These are phyloP conservation scores for Aureococcus anophagefferens DNA, from an alignment of 108 stramenopile species.

Conservation along the genomic window DNA sequence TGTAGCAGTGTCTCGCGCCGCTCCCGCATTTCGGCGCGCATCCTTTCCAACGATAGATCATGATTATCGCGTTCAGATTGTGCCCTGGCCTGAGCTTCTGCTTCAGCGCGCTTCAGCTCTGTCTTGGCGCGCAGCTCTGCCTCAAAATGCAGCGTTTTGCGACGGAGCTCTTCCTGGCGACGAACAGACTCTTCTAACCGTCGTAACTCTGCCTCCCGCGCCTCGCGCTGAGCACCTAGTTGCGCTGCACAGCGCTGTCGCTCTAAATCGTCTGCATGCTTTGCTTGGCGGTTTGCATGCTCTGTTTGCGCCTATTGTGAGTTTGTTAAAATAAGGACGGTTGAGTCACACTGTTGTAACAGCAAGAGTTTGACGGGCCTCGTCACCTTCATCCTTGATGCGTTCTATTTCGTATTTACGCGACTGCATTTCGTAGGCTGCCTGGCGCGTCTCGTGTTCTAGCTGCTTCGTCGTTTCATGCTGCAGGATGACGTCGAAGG, in stretches of 20 bases:
- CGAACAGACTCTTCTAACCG: conserved; percentile 85
- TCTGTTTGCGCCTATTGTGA: conserved; percentile 5
- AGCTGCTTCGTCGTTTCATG: conserved; percentile 86
- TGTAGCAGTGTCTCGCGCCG: conserved; percentile 80
- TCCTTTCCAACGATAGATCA: conserved; percentile 81
- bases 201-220: conserved; percentile 28
- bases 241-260: neutral
- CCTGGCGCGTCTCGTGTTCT: conserved; percentile 68
- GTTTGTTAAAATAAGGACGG: too few species aligned
- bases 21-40: conserved; percentile 71
- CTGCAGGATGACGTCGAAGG: conserved; percentile 82
- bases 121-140: conserved; percentile 56
- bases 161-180: conserved; percentile 87
- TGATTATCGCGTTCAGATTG: conserved; percentile 90
- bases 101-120: conserved; percentile 74
- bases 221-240: neutral
- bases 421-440: conserved; percentile 72
- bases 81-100: conserved; percentile 88
- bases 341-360: too few species aligned
- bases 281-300: neutral
- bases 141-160: conserved; percentile 93
- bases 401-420: conserved; percentile 72
- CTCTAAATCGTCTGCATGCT: neutral
- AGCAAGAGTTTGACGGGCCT: conserved; percentile 14
- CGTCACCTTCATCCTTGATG: conserved; percentile 84